Base-by-base conservation (phyloP, 345 rosid species). In the Tarenaya hassleriana region DNA sequence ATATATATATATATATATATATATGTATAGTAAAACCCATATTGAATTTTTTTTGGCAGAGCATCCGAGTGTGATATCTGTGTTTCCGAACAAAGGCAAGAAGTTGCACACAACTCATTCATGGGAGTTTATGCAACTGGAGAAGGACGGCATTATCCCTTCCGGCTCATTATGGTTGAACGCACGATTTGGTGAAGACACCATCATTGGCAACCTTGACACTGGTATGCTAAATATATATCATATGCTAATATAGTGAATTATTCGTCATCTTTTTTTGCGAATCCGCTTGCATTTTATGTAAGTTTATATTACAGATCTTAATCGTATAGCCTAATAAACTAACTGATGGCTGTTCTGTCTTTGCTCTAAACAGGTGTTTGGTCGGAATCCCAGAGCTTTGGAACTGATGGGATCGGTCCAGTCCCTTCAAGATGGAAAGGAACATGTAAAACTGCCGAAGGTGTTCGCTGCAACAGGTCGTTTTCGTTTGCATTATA, bases 351-450 rank as follows among this genome's bases (percentile, higher is more conserved):
- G n/a, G n/a, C n/a, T n/a, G n/a, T n/a, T n/a, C n/a, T n/a, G n/a
- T n/a, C n/a, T n/a, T n/a, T n/a, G n/a, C n/a, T 20, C 13, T 16
- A 9, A 32, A 18, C 45, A 86, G 90, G 87, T 62, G 90, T 86
- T 32, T 80, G 91, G 88, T 81, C 88, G 0, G 91, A 86, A 69
- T 72, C 78, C 9, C 34, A 66, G 49, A 83, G 85, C 68, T 86
- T 86, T 18, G 70, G 63, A 10, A 76, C 67, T 10, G 54, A 41
- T 46, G 83, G 86, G 6, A 57, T 39, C 0, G 84, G 82, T 5
- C 79, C 80, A 0, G 48, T 77, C 20, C 91, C 91, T 0, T 44
- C 72, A 4, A 67, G 60, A 3, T 83, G 86, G 86, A 72, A 56
- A 57, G 91, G 87, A 10, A 41, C 0, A 6, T 80, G 91, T 31